Percentiles rank a stretch among this genome's conserved stretches.
phyloP scores from a whole-genome alignment of 2,329 filamentous ascomycete species.

The Cucurbitaria berberidis region DNA sequence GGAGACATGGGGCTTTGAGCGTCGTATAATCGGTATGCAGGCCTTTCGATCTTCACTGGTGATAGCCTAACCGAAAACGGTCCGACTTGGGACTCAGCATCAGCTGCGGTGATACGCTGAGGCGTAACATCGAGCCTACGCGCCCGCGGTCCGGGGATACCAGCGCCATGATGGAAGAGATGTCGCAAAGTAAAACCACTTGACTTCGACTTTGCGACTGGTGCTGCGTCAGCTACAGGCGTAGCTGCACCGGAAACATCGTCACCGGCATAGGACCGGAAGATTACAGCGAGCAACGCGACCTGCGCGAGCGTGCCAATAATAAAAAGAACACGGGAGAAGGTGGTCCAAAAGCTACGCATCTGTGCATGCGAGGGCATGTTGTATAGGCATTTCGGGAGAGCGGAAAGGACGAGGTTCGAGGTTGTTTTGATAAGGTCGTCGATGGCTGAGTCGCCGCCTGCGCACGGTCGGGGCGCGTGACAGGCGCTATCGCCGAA shows the following conservation, averaged over 20 bases:
- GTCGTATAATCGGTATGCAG: slow-evolving; percentile 23
- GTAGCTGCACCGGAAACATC: slow-evolving; percentile 11
- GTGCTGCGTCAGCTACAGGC: slow-evolving; percentile 10
- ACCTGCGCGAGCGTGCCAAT: slow-evolving; percentile 30
- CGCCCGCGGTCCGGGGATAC: slow-evolving; percentile 40
- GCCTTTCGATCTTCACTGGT: slow-evolving; percentile 39
- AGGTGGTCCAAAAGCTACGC: slow-evolving; percentile 18
- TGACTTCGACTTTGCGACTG: slow-evolving; percentile 1
- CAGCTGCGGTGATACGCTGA: slow-evolving; percentile 29
- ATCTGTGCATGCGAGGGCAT: slow-evolving; percentile 22
- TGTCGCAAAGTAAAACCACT: slow-evolving; percentile 38
- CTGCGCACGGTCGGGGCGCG: slow-evolving; percentile 23
- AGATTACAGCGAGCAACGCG: slow-evolving; percentile 23
- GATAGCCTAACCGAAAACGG: slow-evolving; percentile 40
- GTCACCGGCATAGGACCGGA: slow-evolving; percentile 18
- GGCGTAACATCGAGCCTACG: slow-evolving; percentile 41
- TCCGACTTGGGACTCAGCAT: slow-evolving; percentile 31
- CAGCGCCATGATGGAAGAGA: slow-evolving; percentile 44
- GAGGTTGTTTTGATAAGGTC: slow-evolving; percentile 18
- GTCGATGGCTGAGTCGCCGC: slow-evolving; percentile 26
- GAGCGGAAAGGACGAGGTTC: slow-evolving; percentile 11
- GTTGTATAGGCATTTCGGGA: slow-evolving; percentile 24
- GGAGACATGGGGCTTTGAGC: slow-evolving; percentile 37
- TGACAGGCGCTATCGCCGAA: slow-evolving; percentile 3
- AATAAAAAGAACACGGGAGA: slow-evolving; percentile 19